Percentiles rank a stretch among this genome's conserved stretches.
Conservation (phyloP, 2,329 filamentous ascomycete genomes). For the Arthrocladium fulminans region DNA sequence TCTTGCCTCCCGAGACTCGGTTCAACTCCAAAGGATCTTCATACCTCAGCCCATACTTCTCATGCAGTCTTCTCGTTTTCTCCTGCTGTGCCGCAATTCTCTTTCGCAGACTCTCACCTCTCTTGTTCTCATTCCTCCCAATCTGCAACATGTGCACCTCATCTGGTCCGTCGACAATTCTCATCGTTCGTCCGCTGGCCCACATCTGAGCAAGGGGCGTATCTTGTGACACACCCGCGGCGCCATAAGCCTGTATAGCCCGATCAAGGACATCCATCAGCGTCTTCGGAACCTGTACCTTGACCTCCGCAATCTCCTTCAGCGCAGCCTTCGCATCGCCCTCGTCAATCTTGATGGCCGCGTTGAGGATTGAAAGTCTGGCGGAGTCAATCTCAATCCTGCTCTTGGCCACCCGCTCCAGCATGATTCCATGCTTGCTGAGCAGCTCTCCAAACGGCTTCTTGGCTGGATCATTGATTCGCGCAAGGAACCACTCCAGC, state of each 20-base stretch:
- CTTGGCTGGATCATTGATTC: constrained; percentile 86
- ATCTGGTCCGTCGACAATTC: constrained; percentile 87
- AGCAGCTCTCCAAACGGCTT: constrained; percentile 84
- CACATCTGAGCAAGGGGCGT: constrained; percentile 65
- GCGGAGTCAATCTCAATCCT: constrained; percentile 91
- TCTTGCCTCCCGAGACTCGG: constrained; percentile 14
- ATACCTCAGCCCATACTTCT: constrained; percentile 19
- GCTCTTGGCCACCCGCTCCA: constrained; percentile 88
- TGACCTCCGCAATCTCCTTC: constrained; percentile 90
- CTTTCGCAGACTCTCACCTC: constrained; percentile 28
- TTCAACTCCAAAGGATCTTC: constrained; percentile 19
- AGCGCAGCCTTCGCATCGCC: constrained; percentile 80
- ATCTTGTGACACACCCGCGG: constrained; percentile 84
- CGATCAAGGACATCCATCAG: constrained; percentile 84
- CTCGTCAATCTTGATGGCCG: constrained; percentile 88
- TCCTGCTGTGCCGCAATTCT: constrained; percentile 20
- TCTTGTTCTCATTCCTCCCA: constrained; percentile 48
- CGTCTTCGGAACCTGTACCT: constrained; percentile 77
- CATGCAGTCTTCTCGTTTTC: constrained; percentile 18
- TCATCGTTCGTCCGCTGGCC: constrained; percentile 78
- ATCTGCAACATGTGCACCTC: constrained; percentile 71
- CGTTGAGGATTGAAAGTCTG: constrained; percentile 82
- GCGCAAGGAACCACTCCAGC: constrained; percentile 87
- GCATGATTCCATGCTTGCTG: constrained; percentile 81
- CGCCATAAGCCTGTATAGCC: constrained; percentile 86